These are phyloP conservation scores for Fusarium goolgardi DNA, from an alignment of 2,329 filamentous ascomycete genomes.

Conservation along the genomic window DNA sequence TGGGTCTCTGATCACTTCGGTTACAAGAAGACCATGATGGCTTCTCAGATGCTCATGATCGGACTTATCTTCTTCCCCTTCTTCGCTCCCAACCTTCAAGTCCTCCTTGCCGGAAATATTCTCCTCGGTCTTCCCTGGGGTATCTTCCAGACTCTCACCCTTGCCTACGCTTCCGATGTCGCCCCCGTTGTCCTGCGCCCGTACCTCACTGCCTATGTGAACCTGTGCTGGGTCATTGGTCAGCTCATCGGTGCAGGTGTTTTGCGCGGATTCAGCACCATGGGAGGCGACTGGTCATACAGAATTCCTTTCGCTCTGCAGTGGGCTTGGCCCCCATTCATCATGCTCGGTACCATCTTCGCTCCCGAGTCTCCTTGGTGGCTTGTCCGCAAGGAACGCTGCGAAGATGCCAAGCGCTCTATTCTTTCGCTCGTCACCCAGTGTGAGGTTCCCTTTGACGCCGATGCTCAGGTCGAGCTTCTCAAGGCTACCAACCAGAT, in stretches of 20 bases:
- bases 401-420: slow-evolving; percentile 53
- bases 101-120: slow-evolving; percentile 58
- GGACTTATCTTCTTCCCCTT: slow-evolving; percentile 62
- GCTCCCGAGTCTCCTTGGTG: slow-evolving; percentile 64
- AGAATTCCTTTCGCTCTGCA: slow-evolving; percentile 62
- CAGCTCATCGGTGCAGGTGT: slow-evolving; percentile 58
- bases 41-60: slow-evolving; percentile 51
- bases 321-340: slow-evolving; percentile 60
- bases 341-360: slow-evolving; percentile 58
- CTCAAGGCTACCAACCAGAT: slow-evolving; percentile 25
- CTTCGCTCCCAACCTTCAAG: slow-evolving; percentile 56
- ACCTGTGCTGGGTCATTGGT: slow-evolving; percentile 63
- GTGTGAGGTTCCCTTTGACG: slow-evolving; percentile 16
- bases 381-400: slow-evolving; percentile 56
- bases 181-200: slow-evolving; percentile 57
- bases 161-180: slow-evolving; percentile 62
- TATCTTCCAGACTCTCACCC: slow-evolving; percentile 59
- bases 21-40: slow-evolving; percentile 51
- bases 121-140: slow-evolving; percentile 61
- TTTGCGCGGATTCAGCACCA: slow-evolving; percentile 54
- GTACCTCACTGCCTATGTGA: slow-evolving; percentile 61
- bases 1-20: slow-evolving; percentile 22
- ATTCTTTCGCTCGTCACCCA: slow-evolving; percentile 36
- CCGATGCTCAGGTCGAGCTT: slow-evolving; percentile 63
- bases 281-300: slow-evolving; percentile 58